phyloP scores from a whole-genome alignment of 208 protist genomes.

The Acanthamoeba triangularis region DNA sequence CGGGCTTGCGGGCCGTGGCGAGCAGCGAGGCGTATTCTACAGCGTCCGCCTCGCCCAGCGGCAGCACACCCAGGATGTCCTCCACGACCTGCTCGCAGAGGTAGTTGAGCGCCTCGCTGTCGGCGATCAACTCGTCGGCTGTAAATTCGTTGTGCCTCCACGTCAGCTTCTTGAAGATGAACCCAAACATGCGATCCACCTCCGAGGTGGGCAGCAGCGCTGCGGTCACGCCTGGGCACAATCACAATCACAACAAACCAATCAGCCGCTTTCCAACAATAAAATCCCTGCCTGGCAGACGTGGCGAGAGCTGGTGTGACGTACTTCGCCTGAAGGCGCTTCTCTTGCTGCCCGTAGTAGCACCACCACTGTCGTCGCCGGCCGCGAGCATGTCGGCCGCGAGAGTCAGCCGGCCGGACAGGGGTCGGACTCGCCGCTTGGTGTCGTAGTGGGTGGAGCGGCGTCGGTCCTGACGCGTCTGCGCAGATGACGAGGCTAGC shows the following conservation, averaged over 20 bases:
- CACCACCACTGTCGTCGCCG: background rate
- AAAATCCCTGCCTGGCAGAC: too few species aligned
- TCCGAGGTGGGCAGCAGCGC: background rate
- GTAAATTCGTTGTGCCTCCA: slow-evolving; percentile 44
- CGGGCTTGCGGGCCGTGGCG: background rate
- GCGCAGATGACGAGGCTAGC: background rate
- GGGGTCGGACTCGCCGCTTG: background rate
- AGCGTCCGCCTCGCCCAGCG: background rate
- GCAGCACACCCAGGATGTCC: slow-evolving; percentile 13
- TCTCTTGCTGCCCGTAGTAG: background rate
- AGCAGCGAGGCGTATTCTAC: slow-evolving; percentile 6
- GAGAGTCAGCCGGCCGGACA: background rate
- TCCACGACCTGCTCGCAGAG: slow-evolving; percentile 12
- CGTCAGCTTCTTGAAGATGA: slow-evolving; percentile 60
- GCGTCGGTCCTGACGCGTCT: background rate
- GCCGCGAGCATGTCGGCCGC: background rate
- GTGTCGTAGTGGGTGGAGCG: slow-evolving; percentile 1
- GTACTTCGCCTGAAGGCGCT: background rate
- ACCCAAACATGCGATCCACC: background rate
- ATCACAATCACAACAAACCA: background rate
- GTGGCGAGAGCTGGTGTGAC: too few species aligned
- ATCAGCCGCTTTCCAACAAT: too few species aligned
- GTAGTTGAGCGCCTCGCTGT: background rate
- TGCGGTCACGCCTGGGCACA: background rate
- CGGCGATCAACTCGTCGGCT: background rate